phyloP scores from a whole-genome alignment of 73 alveolate genomes.

The Symbiodinium natans region DNA sequence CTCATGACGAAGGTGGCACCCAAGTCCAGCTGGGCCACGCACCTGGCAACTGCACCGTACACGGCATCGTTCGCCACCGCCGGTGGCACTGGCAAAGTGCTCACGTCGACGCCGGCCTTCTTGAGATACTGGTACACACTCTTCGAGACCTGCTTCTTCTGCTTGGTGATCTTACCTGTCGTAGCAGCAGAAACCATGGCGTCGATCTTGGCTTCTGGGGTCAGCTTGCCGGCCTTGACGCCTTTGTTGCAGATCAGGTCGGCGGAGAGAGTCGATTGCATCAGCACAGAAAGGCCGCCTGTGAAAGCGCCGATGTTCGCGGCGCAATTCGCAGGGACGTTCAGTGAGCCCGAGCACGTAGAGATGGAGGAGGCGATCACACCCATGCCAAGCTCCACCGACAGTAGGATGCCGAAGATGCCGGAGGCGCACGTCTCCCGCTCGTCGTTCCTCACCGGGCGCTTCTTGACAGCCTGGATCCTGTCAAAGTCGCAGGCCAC shows the following conservation, averaged over 20 bases:
- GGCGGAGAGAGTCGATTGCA: not conserved
- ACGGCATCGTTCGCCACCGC: not conserved
- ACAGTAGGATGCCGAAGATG: too few relatives aligned
- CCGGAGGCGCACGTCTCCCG: too few relatives aligned
- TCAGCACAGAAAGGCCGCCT: not conserved
- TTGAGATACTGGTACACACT: not conserved
- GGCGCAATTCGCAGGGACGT: not conserved
- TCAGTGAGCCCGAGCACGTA: not conserved
- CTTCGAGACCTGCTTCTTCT: too few relatives aligned
- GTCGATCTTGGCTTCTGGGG: not conserved
- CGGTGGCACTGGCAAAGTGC: not conserved
- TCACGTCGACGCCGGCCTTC: not conserved
- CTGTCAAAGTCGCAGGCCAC: too few relatives aligned
- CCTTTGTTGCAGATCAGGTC: not conserved
- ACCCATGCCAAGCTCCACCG: too few relatives aligned
- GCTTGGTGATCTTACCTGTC: too few relatives aligned
- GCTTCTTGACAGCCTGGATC: too few relatives aligned
- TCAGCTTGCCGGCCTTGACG: not conserved
- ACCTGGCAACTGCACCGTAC: not conserved
- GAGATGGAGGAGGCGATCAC: too few relatives aligned
- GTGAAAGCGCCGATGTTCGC: conserved; percentile 15
- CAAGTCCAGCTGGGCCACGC: not conserved
- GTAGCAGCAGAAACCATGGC: too few relatives aligned
- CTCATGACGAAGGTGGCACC: not conserved
- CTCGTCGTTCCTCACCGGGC: too few relatives aligned